Percentiles rank a stretch among this genome's conserved stretches.
Conservation (phyloP, 129 eudicot genomes). For the Flaveria robusta region DNA sequence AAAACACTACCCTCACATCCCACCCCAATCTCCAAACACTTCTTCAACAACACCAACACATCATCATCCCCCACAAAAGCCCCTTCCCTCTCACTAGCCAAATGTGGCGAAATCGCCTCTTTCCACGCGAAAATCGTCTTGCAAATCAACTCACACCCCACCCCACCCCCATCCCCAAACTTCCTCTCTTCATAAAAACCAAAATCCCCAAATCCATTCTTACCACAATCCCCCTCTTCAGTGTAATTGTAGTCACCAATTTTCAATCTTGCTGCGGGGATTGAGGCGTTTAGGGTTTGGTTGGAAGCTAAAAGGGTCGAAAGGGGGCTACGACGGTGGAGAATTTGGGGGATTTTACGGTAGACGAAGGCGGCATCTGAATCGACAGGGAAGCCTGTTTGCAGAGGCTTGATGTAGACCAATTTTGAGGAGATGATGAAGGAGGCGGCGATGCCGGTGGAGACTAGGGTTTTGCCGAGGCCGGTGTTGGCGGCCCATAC, state of each 20-base stretch:
- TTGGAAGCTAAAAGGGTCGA: slow-evolving; percentile 55
- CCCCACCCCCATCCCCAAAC: slow-evolving; percentile 30
- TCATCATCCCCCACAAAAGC: slow-evolving; percentile 56
- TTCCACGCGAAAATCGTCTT: slow-evolving; percentile 94
- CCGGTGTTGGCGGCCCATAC: slow-evolving; percentile 92
- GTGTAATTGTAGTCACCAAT: neutral
- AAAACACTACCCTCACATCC: slow-evolving; percentile 35
- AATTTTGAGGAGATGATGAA: slow-evolving; percentile 41
- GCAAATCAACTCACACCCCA: slow-evolving; percentile 56
- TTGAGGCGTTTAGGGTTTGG: slow-evolving; percentile 46
- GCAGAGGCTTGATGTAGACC: slow-evolving; percentile 78
- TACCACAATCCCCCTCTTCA: neutral
- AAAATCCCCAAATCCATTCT: slow-evolving; percentile 40
- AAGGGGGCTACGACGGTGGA: slow-evolving; percentile 31
- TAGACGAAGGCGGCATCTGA: slow-evolving; percentile 79
- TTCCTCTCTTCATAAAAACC: slow-evolving; percentile 54
- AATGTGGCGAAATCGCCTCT: slow-evolving; percentile 91
- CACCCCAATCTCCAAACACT: slow-evolving; percentile 53
- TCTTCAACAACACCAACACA: slow-evolving; percentile 57
- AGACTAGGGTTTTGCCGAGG: slow-evolving; percentile 96
- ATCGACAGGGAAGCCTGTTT: slow-evolving; percentile 85
- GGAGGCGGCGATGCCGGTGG: slow-evolving; percentile 82
- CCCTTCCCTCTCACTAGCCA: slow-evolving; percentile 77
- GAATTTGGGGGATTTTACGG: slow-evolving; percentile 51
- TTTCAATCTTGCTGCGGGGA: slow-evolving; percentile 37